Base-by-base conservation (phyloP, 1,139 yeast species). In the Candida sanyaensis region DNA sequence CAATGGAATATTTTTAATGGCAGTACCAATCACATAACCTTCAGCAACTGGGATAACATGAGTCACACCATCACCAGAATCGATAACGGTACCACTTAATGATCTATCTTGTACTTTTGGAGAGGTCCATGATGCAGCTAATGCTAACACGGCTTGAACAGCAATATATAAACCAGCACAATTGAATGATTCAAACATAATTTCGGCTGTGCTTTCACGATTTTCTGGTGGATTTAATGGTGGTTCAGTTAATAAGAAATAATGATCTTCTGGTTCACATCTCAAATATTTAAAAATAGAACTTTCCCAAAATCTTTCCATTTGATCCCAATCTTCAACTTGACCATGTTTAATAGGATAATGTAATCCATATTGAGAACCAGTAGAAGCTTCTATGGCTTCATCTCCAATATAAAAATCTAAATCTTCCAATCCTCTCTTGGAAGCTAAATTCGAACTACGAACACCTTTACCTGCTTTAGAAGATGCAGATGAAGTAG, bases 21-120 rank as follows among this genome's bases (percentile, higher is more conserved):
- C 97, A 11, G 96, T 85, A 7, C 98, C 99, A 66, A 93, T 93
- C 37, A 95, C 99, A 64, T 93, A 93, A 48, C 99, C 99, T 71
- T 93, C 99, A 23, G 99, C 99, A 37, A 93, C 99, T 10, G 99
- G 99, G 52, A 95, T 93, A 46, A 93, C 99, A 68, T 93, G 99
- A 8, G 99, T 93, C 3, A 93, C 97, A 74, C 97, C 97, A 63
- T 90, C 97, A 69, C 97, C 99, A 6, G 96, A 87, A 67, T 93
- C 99, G 61, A 93, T 92, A 51, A 93, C 99, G 0, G 99, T 93
- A 68, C 99, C 99, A 12, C 99, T 93, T 59, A 93, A 77, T 1
- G 98, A 90, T 68, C 98, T 83, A 63, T 93, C 99, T 52, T 86
- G 86, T 34, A 91, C 98, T 66, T 93, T 93, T 31, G 96, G 84